Conservation (phyloP, 139 green algal genomes). For the Tetradesmus obliquus region DNA sequence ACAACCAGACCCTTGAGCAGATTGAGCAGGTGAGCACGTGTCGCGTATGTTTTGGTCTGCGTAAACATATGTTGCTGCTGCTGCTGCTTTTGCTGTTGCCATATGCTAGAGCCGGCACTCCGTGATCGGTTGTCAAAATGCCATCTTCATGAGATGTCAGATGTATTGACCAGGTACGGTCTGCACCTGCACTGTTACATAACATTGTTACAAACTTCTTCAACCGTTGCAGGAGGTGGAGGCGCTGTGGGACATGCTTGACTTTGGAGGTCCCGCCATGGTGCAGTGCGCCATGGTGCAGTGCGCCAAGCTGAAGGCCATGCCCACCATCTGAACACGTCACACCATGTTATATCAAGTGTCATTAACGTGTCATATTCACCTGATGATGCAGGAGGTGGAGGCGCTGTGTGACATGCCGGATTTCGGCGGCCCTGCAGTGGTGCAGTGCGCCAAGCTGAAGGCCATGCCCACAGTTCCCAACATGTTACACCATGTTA, state of each 20-base stretch:
- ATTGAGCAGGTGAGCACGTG: slow-evolving; percentile 58
- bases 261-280: slow-evolving; percentile 69
- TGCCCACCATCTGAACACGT: neutral
- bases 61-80: neutral
- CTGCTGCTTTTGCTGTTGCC: neutral
- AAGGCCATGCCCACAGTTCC: neutral
- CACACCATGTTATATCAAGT: too few species aligned
- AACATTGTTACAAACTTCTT: too few species aligned
- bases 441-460: slow-evolving; percentile 87
- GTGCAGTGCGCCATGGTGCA: slow-evolving; percentile 94
- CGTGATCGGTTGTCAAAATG: too few species aligned
- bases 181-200: too few species aligned
- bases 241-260: slow-evolving; percentile 72
- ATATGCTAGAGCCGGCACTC: too few species aligned
- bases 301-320: slow-evolving; percentile 69
- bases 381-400: slow-evolving; percentile 47
- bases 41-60: neutral
- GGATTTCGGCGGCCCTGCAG: slow-evolving; percentile 64
- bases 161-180: too few species aligned
- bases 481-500: too few species aligned
- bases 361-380: too few species aligned
- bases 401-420: slow-evolving; percentile 74
- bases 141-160: too few species aligned
- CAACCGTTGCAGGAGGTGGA: slow-evolving; percentile 53
- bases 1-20: slow-evolving; percentile 76